A percentile compares a stretch with the other conserved stretches of the same genome.
Evolutionary conservation across 768 basidiomycete genomes (phyloP).

Genomic region (Amanita polypyramis): DNA sequence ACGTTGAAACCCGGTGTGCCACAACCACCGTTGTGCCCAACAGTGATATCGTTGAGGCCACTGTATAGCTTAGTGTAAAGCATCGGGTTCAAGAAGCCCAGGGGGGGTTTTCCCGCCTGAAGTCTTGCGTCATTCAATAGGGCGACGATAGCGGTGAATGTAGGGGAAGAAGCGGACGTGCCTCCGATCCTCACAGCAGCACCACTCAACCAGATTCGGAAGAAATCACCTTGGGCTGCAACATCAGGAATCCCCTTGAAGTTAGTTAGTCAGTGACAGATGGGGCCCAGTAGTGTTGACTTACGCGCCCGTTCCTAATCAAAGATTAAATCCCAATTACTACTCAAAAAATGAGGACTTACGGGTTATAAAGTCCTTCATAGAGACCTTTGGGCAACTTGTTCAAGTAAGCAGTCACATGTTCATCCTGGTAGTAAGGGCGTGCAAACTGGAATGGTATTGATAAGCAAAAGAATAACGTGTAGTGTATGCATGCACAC

Average conservation of each 20-base stretch:
- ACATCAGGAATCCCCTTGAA: slow-evolving; percentile 54
- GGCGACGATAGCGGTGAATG: slow-evolving; percentile 53
- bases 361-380: slow-evolving; percentile 46
- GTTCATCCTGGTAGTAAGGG: slow-evolving; percentile 30
- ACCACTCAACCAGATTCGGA: slow-evolving; percentile 37
- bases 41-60: slow-evolving; percentile 48
- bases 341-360: slow-evolving; percentile 12
- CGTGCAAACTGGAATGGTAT: slow-evolving; percentile 12
- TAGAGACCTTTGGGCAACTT: slow-evolving; percentile 30
- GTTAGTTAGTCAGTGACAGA: not conserved
- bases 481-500: slow-evolving; percentile 7
- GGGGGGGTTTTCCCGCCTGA: slow-evolving; percentile 24
- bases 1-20: slow-evolving; percentile 61
- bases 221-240: slow-evolving; percentile 43
- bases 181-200: slow-evolving; percentile 33
- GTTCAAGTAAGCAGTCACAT: slow-evolving; percentile 27
- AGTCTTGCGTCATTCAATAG: slow-evolving; percentile 58
- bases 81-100: slow-evolving; percentile 64
- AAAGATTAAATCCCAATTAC: not conserved
- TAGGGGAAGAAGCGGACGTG: slow-evolving; percentile 56
- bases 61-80: slow-evolving; percentile 32
- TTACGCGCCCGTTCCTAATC: slow-evolving; percentile 42
- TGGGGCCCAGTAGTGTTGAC: slow-evolving; percentile 10
- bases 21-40: slow-evolving; percentile 47
- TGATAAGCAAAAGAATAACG: not conserved